A percentile compares a stretch with the other conserved stretches of the same genome.
Conservation (phyloP, 192 early-diverging fungal species). For the Entomortierella parvispora region DNA sequence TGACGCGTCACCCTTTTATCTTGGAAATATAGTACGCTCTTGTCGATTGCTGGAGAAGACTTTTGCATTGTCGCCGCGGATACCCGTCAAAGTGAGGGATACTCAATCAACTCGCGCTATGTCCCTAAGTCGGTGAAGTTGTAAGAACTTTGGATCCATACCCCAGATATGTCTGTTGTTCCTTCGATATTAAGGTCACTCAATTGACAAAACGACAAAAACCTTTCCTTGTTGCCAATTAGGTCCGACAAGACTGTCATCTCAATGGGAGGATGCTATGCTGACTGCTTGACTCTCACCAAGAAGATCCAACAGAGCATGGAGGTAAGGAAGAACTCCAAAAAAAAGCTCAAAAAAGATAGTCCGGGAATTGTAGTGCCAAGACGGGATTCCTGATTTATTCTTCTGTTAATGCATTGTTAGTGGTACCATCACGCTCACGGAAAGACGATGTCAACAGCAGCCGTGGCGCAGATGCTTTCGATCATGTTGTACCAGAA, state of each 20-base stretch:
- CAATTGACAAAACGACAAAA: background rate
- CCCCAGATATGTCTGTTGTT: background rate
- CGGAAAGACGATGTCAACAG: conserved; percentile 84
- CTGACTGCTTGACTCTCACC: conserved; percentile 86
- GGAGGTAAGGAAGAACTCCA: conserved; percentile 81
- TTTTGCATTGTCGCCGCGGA: conserved; percentile 95
- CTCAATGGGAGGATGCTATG: conserved; percentile 87
- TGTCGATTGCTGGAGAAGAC: conserved; percentile 96
- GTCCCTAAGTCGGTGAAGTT: conserved; percentile 91
- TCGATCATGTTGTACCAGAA: conserved; percentile 90
- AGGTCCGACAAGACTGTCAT: conserved; percentile 86
- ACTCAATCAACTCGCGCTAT: conserved; percentile 94
- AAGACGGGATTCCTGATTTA: conserved; percentile 4
- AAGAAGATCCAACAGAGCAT: conserved; percentile 87
- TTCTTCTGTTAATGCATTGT: background rate
- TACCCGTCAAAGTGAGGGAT: conserved; percentile 94
- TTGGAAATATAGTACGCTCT: conserved; percentile 48
- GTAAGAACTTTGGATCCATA: conserved; percentile 48
- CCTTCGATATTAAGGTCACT: background rate
- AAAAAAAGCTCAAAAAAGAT: too few relatives aligned
- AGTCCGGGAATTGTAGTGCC: too few relatives aligned
- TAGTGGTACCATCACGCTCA: conserved; percentile 94
- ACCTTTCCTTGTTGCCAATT: background rate
- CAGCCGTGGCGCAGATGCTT: conserved; percentile 94
- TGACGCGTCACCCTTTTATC: conserved; percentile 3